Evolutionary conservation across 345 rosid species (phyloP).

Genomic region (Eucalyptus pauciflora): DNA sequence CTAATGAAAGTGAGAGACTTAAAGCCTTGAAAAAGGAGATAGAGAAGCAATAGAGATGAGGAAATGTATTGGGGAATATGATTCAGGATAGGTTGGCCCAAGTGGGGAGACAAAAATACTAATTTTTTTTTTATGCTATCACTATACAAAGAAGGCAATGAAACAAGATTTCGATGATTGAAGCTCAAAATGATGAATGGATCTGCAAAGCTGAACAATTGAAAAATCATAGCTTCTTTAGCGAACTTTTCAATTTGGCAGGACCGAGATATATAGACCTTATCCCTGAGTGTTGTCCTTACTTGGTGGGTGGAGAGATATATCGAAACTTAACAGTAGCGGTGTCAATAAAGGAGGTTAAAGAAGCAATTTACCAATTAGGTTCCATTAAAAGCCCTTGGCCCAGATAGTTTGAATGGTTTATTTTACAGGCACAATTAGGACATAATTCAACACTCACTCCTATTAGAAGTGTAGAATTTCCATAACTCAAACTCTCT

Average conservation of each 20-base stretch:
- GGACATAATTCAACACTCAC: not conserved
- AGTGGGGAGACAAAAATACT: too few species aligned
- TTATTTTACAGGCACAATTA: not conserved
- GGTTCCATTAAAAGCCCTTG: not conserved
- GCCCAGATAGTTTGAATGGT: not conserved
- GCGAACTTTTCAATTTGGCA: too few species aligned
- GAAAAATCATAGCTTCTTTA: too few species aligned
- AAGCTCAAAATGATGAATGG: not conserved
- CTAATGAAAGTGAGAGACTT: too few species aligned
- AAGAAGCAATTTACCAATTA: not conserved
- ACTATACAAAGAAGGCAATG: not conserved
- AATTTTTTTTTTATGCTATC: too few species aligned
- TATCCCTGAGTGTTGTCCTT: fast-evolving
- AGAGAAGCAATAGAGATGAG: too few species aligned
- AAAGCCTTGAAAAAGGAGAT: too few species aligned
- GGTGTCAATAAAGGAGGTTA: not conserved
- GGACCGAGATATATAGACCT: not conserved
- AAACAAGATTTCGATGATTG: not conserved
- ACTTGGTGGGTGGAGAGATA: not conserved
- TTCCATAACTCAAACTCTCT: not conserved
- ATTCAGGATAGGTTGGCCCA: too few species aligned
- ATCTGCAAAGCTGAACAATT: too few species aligned
- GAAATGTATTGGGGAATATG: too few species aligned
- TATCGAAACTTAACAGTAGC: fast-evolving
- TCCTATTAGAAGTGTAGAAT: too few species aligned